Percentiles rank a stretch among this genome's conserved stretches.
phyloP scores from a whole-genome alignment of 2,329 filamentous ascomycete genomes.

The Fusarium paranaense region DNA sequence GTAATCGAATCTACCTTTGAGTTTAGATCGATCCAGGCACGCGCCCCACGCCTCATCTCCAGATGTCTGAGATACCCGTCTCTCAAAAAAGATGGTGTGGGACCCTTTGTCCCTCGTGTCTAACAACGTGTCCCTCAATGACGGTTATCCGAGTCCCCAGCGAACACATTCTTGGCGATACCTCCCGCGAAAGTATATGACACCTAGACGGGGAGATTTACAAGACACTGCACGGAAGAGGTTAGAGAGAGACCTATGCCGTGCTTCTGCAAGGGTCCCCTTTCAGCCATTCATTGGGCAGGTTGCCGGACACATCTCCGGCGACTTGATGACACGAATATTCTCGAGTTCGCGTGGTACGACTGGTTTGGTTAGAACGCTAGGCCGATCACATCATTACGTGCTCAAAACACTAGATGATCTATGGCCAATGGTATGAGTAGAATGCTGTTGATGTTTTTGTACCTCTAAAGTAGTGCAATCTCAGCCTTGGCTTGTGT shows the following conservation, averaged over 20 bases:
- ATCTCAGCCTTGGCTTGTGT: neutral
- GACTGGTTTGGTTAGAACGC: neutral
- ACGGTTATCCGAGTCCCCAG: neutral
- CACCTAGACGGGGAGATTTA: slow-evolving; percentile 28
- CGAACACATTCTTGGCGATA: neutral
- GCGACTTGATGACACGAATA: slow-evolving; percentile 32
- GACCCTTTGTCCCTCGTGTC: neutral
- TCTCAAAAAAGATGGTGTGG: neutral
- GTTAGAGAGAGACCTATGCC: slow-evolving; percentile 14
- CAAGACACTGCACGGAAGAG: slow-evolving; percentile 4
- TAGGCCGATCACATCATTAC: slow-evolving; percentile 20
- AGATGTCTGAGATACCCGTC: slow-evolving; percentile 20
- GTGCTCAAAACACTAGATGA: slow-evolving; percentile 3
- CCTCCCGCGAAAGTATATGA: slow-evolving; percentile 28
- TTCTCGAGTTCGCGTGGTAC: neutral
- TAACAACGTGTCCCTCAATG: slow-evolving; percentile 8
- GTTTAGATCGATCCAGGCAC: slow-evolving; percentile 33
- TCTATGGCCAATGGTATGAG: slow-evolving; percentile 8
- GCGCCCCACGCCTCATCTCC: slow-evolving; percentile 8
- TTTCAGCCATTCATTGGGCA: neutral
- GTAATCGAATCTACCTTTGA: slow-evolving; percentile 27
- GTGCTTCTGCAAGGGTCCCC: slow-evolving; percentile 8
- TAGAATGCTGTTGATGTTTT: neutral
- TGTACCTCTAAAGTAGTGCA: neutral
- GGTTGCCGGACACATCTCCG: neutral